Evolutionary conservation across 2,329 filamentous ascomycete genomes (phyloP).

Genomic region (Aspergillus proliferans): DNA sequence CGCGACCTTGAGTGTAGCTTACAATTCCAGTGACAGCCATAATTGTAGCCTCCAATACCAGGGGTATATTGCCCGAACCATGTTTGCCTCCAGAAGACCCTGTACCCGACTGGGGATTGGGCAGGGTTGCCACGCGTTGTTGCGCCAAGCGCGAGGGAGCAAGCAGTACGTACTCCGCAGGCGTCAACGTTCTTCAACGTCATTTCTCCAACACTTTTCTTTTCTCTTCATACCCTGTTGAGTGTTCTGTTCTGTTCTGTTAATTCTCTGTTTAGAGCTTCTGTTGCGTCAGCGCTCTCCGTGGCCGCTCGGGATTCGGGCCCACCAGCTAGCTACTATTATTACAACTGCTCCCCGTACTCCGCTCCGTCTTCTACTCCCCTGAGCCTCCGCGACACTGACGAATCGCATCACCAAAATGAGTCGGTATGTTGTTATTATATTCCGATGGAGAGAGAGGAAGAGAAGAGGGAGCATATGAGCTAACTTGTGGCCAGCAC

Average conservation of each 20-base stretch:
- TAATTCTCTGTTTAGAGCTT: conserved; percentile 11
- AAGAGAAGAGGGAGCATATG: not conserved
- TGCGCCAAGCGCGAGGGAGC: too few species aligned
- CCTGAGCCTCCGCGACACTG: conserved; percentile 15
- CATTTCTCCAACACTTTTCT: conserved; percentile 2
- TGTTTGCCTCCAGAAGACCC: too few species aligned
- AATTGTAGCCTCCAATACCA: not conserved
- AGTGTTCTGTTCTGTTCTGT: not conserved
- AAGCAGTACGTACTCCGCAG: conserved; percentile 12
- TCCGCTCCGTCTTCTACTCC: conserved; percentile 8
- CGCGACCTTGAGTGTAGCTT: too few species aligned
- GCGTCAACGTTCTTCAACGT: conserved; percentile 24
- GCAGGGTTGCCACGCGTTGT: too few species aligned
- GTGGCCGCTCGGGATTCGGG: conserved; percentile 9
- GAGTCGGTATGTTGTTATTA: conserved; percentile 48
- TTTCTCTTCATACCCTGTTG: not conserved
- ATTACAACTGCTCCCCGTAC: not conserved
- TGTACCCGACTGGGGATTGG: too few species aligned
- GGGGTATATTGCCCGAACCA: too few species aligned
- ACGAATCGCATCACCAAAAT: conserved; percentile 51
- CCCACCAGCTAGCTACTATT: conserved; percentile 9
- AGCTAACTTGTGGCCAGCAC: conserved; percentile 36
- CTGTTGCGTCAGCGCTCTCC: not conserved
- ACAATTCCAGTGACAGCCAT: not conserved
- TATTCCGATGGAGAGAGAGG: not conserved